Conservation (phyloP, 306 rosid genomes). For the Alnus rubra region DNA sequence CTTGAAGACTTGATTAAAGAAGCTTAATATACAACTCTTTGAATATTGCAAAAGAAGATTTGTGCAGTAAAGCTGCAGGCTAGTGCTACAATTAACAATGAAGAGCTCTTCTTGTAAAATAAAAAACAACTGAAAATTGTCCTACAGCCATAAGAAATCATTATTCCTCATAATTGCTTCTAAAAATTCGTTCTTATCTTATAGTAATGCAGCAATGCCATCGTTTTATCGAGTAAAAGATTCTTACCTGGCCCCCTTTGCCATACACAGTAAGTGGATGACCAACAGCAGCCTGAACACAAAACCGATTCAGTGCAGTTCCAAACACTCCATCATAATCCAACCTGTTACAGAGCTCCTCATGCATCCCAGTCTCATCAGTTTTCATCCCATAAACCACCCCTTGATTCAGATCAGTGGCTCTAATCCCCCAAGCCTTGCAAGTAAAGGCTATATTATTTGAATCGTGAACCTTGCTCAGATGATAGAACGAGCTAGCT, state of each 20-base stretch:
- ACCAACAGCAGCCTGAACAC: conserved; percentile 95
- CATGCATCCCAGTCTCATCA: conserved; percentile 85
- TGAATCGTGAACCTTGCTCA: conserved; percentile 96
- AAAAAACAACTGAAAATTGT: not conserved
- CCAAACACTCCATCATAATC: conserved; percentile 97
- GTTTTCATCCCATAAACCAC: conserved; percentile 91
- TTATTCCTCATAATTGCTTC: not conserved
- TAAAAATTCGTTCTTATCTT: not conserved
- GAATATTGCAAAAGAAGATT: not conserved
- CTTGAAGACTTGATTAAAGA: not conserved
- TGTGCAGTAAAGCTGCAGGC: not conserved
- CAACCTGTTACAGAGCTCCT: conserved; percentile 72
- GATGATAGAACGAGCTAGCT: conserved; percentile 96
- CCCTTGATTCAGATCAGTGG: conserved; percentile 96
- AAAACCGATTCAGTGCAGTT: conserved; percentile 93
- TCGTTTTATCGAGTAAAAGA: not conserved
- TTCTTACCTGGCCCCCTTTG: conserved; percentile 97
- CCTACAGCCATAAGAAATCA: conserved; percentile 16
- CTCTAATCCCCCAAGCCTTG: conserved; percentile 99
- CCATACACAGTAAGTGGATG: conserved; percentile 98
- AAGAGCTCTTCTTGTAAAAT: not conserved
- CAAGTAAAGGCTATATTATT: conserved; percentile 96
- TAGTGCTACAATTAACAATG: not conserved
- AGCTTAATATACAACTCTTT: not conserved
- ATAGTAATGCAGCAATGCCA: not conserved